Evolutionary conservation across 106 monocot species (phyloP), one percentile per base, ranked within the genome.

Genomic region (Apostasia shenzhenica): DNA sequence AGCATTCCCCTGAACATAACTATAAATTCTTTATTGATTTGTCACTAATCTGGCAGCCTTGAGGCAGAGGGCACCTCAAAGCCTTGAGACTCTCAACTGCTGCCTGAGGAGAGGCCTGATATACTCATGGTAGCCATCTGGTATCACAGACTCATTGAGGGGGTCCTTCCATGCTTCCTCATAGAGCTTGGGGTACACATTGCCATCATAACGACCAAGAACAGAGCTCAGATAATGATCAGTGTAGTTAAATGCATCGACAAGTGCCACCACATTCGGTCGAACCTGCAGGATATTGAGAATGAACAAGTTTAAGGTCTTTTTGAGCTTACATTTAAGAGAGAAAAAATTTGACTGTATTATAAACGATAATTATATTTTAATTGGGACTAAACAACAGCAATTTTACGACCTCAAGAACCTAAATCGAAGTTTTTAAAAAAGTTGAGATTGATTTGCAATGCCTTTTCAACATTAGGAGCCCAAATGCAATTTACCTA

Each of bases 161-260:
- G 95, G 95, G 54, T 95, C 95, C 68, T 92, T 92, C 89, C 81
- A 88, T 4, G 91, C 89, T 53, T 80, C 80, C 41, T 86, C 82
- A 39, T 95, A 95, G 70, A 95, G 86, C 46, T 83, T 67, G 2
- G 82, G 89, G 61, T 95, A 95, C 5, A 92, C 95, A 43, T 92
- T 95, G 14, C 95, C 95, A 73, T 95, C 92, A 44, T 89, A 89
- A 11, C 95, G 84, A n/a, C 95, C 95, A 45, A 95, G 75, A 39
- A 82, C 62, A 0, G 95, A 92, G 2, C 84, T 84, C 66, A 95
- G 66, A 62, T 81, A 92, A 57, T 95, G 92, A 54, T 95, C 92
- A 0, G 92, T 92, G 82, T 95, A 95, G 82, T 95, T 92, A 51
- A 92, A 95, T 46, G 95, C 84, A 73, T 95, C 95, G 8, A 95